Base-by-base conservation (phyloP, 805 yeast genomes). In the Candida nemodendra region DNA sequence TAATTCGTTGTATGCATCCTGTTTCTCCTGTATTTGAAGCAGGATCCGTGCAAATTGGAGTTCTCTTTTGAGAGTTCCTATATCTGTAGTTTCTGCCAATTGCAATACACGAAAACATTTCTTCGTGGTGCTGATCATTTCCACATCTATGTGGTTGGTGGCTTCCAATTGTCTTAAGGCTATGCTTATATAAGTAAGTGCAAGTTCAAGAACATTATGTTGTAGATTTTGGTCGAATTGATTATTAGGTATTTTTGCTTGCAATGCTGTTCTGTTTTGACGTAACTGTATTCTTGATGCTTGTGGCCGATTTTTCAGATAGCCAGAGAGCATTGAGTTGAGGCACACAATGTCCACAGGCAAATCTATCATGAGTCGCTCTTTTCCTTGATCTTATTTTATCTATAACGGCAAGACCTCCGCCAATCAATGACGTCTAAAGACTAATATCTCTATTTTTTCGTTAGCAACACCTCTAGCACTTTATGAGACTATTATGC, bases 101-200 rank as follows among this genome's bases (percentile, higher is more conserved):
- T 37, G 34, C 2, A 48, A 23, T 3, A 36, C 42, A n/a, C 39
- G 30, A 18, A 48, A 39, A 38, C 49, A 48, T 4, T 40, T 44
- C 6, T 24, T 11, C 5, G 39, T 27, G 5, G 44, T 41, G 16
- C 34, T 30, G 7, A 42, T 18, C 13, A 25, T 15, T 13, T 32
- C 34, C 7, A 15, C 15, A 9, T 39, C 42, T 14, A 42, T 18
- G 11, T 18, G 14, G 2, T 17, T 23, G 5, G 27, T 23, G 5
- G 25, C 29, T 3, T 32, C 30, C 11, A 24, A 31, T 9, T 30
- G 42, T 15, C 27, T 29, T 21, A 45, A 24, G 11, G 38, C 37
- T 14, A 38, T 38, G 18, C 32, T 26, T 19, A 48, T 26, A 14
- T 36, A 44, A 12, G 31, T 33, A 17, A 39, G 21, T 14, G 48